Evolutionary conservation across 768 basidiomycete species (phyloP), one percentile per base, ranked within the genome.

Genomic region (Naganishia onofrii): DNA sequence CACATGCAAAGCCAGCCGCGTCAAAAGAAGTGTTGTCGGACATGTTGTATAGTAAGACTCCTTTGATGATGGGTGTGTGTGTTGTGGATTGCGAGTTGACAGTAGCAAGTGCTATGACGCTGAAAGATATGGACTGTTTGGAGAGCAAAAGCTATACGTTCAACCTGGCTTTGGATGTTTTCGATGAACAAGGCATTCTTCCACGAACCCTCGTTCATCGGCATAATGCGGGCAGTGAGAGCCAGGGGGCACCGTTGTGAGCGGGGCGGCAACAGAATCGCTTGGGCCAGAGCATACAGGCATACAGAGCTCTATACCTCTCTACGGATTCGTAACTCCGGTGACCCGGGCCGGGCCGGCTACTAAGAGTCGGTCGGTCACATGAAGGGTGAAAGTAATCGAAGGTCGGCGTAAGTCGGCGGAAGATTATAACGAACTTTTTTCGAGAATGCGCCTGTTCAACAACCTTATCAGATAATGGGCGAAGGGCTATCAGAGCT

Each of bases 351-450:
- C 60, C 60, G 60, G 60, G n/a, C 60, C 60, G 38, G 36, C 2
- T n/a, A 10, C 9, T 17, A 36, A 6, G 12, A 36, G 5, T 36
- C n/a, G n/a, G n/a, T 36, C 13, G 10, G 36, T 51, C 60, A 63
- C 60, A 63, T 63, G 60, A 63, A 63, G 23, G 60, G 36, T 12
- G 10, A 63, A 42, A 63, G n/a, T 17, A 26, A 63, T 28, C 60
- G 8, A 8, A 44, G 29, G 13, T 32, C 57, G 57, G 57, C n/a
- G 38, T 29, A 63, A 63, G 3, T 42, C 60, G 60, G 60, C 42
- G n/a, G n/a, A 15, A 32, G 46, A 46, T 21, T 6, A 51, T 51
- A 51, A 42, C 42, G 42, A 42, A 7, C 42, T 42, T 42, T 42
- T 42, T 42, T 42, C 9, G 42, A 17, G 15, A 15, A 42, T 10